phyloP scores from a whole-genome alignment of 176 grass and related monocot genomes.

The Zea mays region DNA sequence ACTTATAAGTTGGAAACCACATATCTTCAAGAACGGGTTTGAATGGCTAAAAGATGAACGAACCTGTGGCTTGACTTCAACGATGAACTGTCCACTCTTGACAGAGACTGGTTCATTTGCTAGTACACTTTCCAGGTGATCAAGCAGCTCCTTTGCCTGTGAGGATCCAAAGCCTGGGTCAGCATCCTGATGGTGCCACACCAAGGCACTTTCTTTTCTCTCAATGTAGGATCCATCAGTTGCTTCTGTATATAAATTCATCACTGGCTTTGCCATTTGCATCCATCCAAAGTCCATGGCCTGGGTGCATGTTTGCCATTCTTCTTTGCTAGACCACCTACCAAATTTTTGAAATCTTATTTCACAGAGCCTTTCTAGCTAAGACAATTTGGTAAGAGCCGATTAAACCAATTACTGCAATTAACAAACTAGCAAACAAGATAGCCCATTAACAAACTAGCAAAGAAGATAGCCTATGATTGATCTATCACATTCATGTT shows the following conservation, averaged over 20 bases:
- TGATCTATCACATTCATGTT: background rate
- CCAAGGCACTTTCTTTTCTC: constrained; percentile 84
- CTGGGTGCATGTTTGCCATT: constrained; percentile 65
- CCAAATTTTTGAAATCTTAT: constrained; percentile 36
- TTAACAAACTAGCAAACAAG: too few species aligned
- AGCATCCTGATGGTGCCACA: constrained; percentile 98
- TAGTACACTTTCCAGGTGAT: constrained; percentile 95
- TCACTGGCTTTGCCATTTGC: constrained; percentile 92
- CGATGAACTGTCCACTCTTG: constrained; percentile 95
- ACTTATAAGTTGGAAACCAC: constrained; percentile 8
- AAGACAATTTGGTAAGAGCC: background rate
- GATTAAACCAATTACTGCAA: background rate
- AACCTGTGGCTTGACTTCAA: constrained; percentile 99
- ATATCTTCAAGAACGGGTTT: background rate
- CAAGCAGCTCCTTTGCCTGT: constrained; percentile 95
- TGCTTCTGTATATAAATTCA: constrained; percentile 91
- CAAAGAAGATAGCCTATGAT: background rate
- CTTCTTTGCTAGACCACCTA: constrained; percentile 65
- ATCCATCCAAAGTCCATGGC: constrained; percentile 81
- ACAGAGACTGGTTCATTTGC: constrained; percentile 92
- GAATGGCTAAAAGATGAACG: constrained; percentile 34
- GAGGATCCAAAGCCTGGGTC: constrained; percentile 89
- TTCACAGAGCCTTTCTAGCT: background rate
- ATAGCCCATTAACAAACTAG: too few species aligned
- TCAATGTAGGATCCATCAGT: constrained; percentile 94